Evolutionary conservation across 2,329 filamentous ascomycete species (phyloP).

Genomic region (Pseudopyricularia cyperi): DNA sequence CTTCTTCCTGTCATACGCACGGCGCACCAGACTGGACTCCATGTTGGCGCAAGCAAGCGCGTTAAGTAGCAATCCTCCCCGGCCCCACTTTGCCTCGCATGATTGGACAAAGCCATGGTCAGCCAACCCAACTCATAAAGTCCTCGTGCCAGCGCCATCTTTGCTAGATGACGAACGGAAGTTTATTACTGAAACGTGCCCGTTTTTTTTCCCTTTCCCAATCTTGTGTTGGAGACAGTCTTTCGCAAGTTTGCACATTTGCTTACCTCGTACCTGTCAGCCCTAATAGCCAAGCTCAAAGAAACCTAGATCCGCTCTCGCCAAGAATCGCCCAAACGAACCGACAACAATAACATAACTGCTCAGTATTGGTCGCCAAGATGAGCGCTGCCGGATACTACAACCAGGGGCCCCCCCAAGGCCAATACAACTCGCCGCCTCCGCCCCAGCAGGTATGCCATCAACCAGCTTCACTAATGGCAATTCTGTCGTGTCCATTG

Average conservation of each 20-base stretch:
- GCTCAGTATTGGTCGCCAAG: too few species aligned
- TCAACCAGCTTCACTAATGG: too few species aligned
- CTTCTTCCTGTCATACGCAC: too few species aligned
- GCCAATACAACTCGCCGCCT: constrained; percentile 8
- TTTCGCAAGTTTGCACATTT: too few species aligned
- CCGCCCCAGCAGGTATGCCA: constrained; percentile 19
- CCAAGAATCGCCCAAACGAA: too few species aligned
- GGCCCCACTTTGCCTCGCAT: background rate
- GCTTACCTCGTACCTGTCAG: too few species aligned
- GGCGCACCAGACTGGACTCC: too few species aligned
- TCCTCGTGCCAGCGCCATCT: background rate
- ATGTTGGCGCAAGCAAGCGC: too few species aligned
- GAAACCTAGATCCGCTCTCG: too few species aligned
- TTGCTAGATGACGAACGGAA: background rate
- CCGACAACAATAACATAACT: too few species aligned
- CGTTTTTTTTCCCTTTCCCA: background rate
- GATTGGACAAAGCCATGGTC: background rate
- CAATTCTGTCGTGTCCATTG: background rate
- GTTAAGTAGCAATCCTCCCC: too few species aligned
- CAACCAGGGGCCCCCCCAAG: constrained; percentile 15
- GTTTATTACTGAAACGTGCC: background rate
- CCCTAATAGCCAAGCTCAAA: too few species aligned
- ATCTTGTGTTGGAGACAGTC: background rate
- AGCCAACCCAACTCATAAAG: background rate
- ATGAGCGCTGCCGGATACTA: constrained; percentile 24